Percentiles rank a stretch among this genome's conserved stretches.
These are phyloP conservation scores for Pichia occidentalis DNA, from an alignment of 805 yeast genomes.

Conservation along the genomic window DNA sequence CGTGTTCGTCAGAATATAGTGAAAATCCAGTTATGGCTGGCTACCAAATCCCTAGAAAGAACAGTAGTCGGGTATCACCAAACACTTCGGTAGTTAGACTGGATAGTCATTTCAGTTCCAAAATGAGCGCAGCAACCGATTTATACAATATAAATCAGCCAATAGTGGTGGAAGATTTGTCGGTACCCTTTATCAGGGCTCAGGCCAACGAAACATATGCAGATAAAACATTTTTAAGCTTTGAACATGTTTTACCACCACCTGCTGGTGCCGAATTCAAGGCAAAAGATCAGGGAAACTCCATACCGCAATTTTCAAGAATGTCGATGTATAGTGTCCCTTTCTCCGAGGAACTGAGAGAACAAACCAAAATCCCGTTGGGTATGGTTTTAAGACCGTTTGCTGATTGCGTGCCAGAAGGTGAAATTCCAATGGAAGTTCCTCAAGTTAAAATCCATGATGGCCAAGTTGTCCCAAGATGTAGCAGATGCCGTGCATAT, in stretches of 20 bases:
- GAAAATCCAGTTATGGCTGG: too few relatives aligned
- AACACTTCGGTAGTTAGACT: too few relatives aligned
- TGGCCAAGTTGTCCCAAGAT: constrained; percentile 71
- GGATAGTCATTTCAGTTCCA: too few relatives aligned
- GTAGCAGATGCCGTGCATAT: constrained; percentile 87
- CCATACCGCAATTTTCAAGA: constrained; percentile 74
- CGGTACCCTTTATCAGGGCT: constrained; percentile 32
- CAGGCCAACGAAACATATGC: constrained; percentile 30
- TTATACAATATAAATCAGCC: constrained; percentile 6
- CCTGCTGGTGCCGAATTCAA: constrained; percentile 64
- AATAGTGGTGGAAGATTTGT: constrained; percentile 24
- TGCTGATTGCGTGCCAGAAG: constrained; percentile 47
- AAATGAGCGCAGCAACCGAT: constrained; percentile 6
- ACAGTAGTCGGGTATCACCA: too few relatives aligned
- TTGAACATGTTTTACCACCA: constrained; percentile 78
- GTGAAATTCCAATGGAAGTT: constrained; percentile 40
- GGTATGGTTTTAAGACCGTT: constrained; percentile 82
- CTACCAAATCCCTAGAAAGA: too few relatives aligned
- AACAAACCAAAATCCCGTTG: constrained; percentile 68
- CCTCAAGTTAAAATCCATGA: constrained; percentile 60
- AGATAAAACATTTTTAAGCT: constrained; percentile 53
- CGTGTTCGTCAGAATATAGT: too few relatives aligned
- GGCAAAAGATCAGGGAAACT: constrained; percentile 75
- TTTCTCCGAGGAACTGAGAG: constrained; percentile 58
- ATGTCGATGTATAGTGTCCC: constrained; percentile 82